Evolutionary conservation across 2,329 filamentous ascomycete genomes (phyloP).

Genomic region (Colletotrichum sidae): DNA sequence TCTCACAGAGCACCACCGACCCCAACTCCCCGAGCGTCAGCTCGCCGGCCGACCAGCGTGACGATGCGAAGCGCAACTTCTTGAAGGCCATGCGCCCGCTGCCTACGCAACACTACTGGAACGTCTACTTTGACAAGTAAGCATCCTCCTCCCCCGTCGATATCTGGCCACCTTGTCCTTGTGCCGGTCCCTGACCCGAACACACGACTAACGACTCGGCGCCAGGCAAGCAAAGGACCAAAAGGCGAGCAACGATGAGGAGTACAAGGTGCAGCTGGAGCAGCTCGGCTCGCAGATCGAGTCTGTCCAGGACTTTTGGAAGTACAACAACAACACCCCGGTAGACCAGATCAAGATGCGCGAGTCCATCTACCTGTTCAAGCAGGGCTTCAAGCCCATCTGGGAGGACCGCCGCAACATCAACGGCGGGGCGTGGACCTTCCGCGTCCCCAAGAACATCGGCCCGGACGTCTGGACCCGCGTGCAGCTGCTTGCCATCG

Average conservation of each 20-base stretch:
- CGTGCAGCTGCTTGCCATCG: slow-evolving; percentile 84
- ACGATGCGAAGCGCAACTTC: slow-evolving; percentile 86
- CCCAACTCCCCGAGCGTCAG: slow-evolving; percentile 69
- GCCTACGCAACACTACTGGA: slow-evolving; percentile 84
- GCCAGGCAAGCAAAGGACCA: slow-evolving; percentile 58
- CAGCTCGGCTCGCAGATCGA: slow-evolving; percentile 76
- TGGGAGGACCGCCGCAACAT: slow-evolving; percentile 91
- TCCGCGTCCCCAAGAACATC: slow-evolving; percentile 83
- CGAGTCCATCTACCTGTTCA: slow-evolving; percentile 84
- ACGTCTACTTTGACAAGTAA: slow-evolving; percentile 75
- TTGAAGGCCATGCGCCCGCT: slow-evolving; percentile 78
- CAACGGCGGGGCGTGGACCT: slow-evolving; percentile 90
- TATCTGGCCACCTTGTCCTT: not conserved
- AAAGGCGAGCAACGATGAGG: slow-evolving; percentile 49
- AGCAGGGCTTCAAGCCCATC: slow-evolving; percentile 79
- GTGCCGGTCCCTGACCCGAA: not conserved
- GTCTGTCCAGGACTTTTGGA: slow-evolving; percentile 87
- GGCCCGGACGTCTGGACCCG: slow-evolving; percentile 83
- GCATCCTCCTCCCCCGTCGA: slow-evolving; percentile 26
- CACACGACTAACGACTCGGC: slow-evolving; percentile 1
- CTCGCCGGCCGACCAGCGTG: slow-evolving; percentile 79
- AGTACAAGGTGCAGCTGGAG: slow-evolving; percentile 68
- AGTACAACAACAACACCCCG: slow-evolving; percentile 84
- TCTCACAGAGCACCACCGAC: slow-evolving; percentile 67
- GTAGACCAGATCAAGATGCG: slow-evolving; percentile 81